Conservation (phyloP, 2,329 filamentous ascomycete species). For the Botrytis elliptica region DNA sequence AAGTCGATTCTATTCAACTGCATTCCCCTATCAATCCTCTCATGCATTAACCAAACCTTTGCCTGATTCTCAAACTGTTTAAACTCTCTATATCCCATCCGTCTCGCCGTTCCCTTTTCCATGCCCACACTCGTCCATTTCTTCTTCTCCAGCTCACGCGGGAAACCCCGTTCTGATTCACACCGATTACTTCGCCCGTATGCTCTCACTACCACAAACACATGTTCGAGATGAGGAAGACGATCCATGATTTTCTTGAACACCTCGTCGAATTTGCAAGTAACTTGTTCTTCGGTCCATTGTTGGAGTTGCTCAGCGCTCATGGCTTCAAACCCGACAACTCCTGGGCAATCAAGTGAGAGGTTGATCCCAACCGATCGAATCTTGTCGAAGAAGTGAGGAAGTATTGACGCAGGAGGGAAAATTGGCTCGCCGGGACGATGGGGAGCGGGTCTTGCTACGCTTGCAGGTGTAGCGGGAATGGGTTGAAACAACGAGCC, state of each 20-base stretch:
- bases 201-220: not conserved
- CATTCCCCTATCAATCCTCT: not conserved
- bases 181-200: not conserved
- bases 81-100: not conserved
- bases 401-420: not conserved
- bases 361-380: constrained; percentile 10
- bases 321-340: not conserved
- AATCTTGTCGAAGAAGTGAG: constrained; percentile 6
- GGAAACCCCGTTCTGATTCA: not conserved
- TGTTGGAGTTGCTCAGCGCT: not conserved
- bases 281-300: not conserved
- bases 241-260: not conserved
- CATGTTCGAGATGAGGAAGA: not conserved
- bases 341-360: accelerated
- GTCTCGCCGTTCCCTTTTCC: not conserved
- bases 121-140: not conserved
- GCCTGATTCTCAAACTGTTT: not conserved
- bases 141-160: not conserved
- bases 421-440: not conserved
- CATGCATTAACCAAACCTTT: not conserved
- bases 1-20: not conserved
- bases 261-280: not conserved
- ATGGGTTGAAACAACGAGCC: too few relatives aligned
- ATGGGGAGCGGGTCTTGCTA: not conserved
- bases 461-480: not conserved